These are phyloP conservation scores for Passalora sequoiae DNA, from an alignment of 2,329 filamentous ascomycete species.

Conservation along the genomic window DNA sequence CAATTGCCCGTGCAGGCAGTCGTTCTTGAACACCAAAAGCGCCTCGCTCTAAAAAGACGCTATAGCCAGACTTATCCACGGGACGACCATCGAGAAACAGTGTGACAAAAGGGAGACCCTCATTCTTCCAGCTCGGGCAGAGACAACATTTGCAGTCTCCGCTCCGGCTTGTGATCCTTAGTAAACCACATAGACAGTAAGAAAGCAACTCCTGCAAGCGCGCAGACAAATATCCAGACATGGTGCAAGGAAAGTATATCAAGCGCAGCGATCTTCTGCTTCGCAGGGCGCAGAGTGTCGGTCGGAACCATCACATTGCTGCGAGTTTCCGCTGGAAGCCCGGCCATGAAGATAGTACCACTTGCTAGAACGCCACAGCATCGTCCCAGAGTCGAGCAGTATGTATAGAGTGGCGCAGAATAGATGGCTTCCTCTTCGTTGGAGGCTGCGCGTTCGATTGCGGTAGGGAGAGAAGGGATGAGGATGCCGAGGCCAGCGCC, in stretches of 20 bases:
- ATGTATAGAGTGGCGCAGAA: constrained; percentile 61
- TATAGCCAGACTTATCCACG: not conserved
- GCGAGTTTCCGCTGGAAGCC: not conserved
- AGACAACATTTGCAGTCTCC: not conserved
- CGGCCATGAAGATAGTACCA: constrained; percentile 63
- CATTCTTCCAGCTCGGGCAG: constrained; percentile 4
- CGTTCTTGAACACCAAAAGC: not conserved
- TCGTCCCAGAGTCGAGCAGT: constrained; percentile 62
- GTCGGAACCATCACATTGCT: too few species aligned
- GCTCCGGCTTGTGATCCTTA: not conserved
- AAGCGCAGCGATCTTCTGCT: too few species aligned
- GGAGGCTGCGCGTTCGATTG: constrained; percentile 56
- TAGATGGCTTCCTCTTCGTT: constrained; percentile 55
- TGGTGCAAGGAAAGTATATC: not conserved
- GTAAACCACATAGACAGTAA: constrained; percentile 5
- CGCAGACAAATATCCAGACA: constrained; percentile 6
- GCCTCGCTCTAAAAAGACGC: not conserved
- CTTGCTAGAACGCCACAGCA: constrained; percentile 61
- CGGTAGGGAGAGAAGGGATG: constrained; percentile 59
- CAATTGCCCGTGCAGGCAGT: not conserved
- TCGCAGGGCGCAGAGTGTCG: too few species aligned
- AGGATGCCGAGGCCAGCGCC: constrained; percentile 61
- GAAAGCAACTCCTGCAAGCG: constrained; percentile 2
- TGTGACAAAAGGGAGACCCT: too few species aligned
- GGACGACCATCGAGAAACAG: too few species aligned